Evolutionary conservation across 2,329 filamentous ascomycete species (phyloP).

Genomic region (Microsporum ferrugineum): DNA sequence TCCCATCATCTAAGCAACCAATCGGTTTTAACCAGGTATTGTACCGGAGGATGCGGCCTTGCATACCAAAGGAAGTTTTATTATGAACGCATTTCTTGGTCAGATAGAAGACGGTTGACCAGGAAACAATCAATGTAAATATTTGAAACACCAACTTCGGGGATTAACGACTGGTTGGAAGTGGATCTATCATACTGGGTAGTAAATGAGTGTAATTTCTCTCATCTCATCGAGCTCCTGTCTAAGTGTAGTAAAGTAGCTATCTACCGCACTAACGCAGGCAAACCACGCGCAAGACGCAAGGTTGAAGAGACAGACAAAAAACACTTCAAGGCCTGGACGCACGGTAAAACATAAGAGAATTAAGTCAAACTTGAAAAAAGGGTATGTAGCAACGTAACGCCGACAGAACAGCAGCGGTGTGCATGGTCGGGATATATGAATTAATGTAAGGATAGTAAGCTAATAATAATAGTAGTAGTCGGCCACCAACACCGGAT

Average conservation of each 20-base stretch:
- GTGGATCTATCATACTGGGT: too few relatives aligned
- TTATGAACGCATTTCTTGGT: background rate
- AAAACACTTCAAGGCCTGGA: too few relatives aligned
- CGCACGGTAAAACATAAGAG: background rate
- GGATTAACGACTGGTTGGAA: background rate
- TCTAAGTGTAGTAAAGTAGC: background rate
- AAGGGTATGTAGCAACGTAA: background rate
- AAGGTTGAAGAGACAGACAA: background rate
- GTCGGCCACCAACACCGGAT: background rate
- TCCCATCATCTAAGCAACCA: background rate
- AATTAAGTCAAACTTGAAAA: background rate
- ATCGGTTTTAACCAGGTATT: background rate
- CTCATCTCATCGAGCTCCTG: background rate
- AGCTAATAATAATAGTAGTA: background rate
- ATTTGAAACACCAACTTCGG: background rate
- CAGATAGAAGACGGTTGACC: background rate
- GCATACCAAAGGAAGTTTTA: background rate
- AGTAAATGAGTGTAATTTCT: background rate
- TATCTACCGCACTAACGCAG: background rate
- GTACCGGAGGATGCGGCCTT: background rate
- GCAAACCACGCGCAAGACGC: background rate
- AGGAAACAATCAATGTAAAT: background rate
- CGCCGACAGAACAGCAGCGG: background rate
- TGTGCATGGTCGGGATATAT: background rate
- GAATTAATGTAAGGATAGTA: background rate